Base-by-base conservation (phyloP, 805 yeast species). In the Cyberlindnera amylophila region DNA sequence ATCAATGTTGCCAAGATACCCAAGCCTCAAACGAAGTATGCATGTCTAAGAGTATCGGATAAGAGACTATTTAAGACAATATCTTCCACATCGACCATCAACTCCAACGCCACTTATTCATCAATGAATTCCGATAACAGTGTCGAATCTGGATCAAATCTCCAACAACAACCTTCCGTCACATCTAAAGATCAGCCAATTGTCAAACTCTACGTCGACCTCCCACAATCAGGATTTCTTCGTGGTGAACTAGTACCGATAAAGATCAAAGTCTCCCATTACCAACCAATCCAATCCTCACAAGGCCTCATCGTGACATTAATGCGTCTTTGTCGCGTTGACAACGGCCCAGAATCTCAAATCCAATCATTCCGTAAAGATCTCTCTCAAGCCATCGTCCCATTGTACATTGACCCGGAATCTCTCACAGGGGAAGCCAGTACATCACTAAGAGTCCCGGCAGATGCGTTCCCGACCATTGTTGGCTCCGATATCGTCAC, bases 401-500 rank as follows among this genome's bases (percentile, higher is more conserved):
- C 96, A 1, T 64, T 89, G 11, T 82, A 79, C 49, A 77, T 87
- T n/a, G 90, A 87, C 57, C 87, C 90, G 1, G 66, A 57, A 12
- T 72, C 83, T 1, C 66, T 79, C 31, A 63, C 70, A 14, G 71
- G 81, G 32, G 81, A 76, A 27, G 69, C 82, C 9, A 76, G 75
- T 26, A 77, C 90, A 0, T 74, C 77, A 32, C 62, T 89, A 16
- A 70, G 81, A 47, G 81, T 89, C 0, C 96, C 97, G 0, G 77
- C 84, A 0, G 96, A 89, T 53, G 81, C 86, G 0, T 87, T 89
- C 58, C 95, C 96, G 1, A 86, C 96, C 0, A 85, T 87, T 12
- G 71, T 77, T 14, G 84, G 85, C 1, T 76, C 86, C 39, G 79
- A 78, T 2, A 64, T 82, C 36, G 87, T 88, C 8, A 73, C 88